These are phyloP conservation scores for Dactylorhiza incarnata DNA, from an alignment of 106 monocot species.

Conservation along the genomic window DNA sequence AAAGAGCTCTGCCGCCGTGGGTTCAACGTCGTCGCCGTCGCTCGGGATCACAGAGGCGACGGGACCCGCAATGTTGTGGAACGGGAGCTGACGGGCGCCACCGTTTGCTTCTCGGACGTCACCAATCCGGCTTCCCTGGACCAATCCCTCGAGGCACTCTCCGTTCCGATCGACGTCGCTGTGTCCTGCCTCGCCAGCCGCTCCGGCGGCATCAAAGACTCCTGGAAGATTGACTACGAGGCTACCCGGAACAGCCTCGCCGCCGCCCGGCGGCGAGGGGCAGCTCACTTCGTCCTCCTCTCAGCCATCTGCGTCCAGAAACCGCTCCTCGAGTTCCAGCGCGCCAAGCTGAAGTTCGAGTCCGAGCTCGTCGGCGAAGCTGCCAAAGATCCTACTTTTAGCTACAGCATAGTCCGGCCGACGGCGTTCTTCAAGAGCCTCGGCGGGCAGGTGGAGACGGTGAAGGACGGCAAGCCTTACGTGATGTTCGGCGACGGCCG, in stretches of 20 bases:
- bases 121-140: slow-evolving; percentile 49
- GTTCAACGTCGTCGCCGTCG: slow-evolving; percentile 65
- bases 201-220: slow-evolving; percentile 70
- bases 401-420: slow-evolving; percentile 90
- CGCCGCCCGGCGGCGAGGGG: slow-evolving; percentile 54
- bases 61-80: slow-evolving; percentile 27
- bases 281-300: slow-evolving; percentile 79
- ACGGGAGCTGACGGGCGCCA: slow-evolving; percentile 28
- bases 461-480: slow-evolving; percentile 80
- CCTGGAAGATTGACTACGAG: slow-evolving; percentile 73
- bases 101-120: slow-evolving; percentile 91
- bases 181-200: slow-evolving; percentile 95
- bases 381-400: slow-evolving; percentile 31
- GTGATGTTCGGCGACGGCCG: slow-evolving; percentile 94
- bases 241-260: slow-evolving; percentile 63
- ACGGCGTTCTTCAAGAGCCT: slow-evolving; percentile 98
- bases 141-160: slow-evolving; percentile 35
- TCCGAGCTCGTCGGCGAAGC: slow-evolving; percentile 42
- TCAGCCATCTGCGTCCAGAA: slow-evolving; percentile 98
- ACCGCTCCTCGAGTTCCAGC: slow-evolving; percentile 92
- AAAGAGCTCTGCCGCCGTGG: slow-evolving; percentile 74
- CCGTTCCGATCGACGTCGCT: slow-evolving; percentile 46
- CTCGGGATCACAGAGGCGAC: slow-evolving; percentile 61
- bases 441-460: slow-evolving; percentile 79
- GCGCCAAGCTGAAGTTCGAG: slow-evolving; percentile 92